Conservation (phyloP, 2,329 filamentous ascomycete genomes). For the Anthostomella pinea region DNA sequence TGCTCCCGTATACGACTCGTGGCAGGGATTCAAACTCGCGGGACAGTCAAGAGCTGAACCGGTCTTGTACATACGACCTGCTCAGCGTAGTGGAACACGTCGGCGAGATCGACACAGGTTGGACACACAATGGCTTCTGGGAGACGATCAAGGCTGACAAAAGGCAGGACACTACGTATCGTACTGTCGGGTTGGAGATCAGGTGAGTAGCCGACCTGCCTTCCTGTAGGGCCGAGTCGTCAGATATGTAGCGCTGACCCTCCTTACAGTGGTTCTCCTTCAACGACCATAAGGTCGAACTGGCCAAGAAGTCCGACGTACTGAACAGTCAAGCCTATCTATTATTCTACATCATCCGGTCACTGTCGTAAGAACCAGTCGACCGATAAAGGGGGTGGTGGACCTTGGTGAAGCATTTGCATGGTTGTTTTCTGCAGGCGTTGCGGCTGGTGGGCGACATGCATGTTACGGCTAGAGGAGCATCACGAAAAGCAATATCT, state of each 20-base stretch:
- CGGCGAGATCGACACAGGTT: constrained; percentile 81
- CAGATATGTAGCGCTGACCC: too few species aligned
- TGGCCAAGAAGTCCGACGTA: constrained; percentile 81
- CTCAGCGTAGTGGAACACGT: constrained; percentile 90
- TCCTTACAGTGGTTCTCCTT: constrained; percentile 97
- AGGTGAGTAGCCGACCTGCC: constrained; percentile 51
- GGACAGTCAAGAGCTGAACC: constrained; percentile 53
- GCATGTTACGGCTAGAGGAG: constrained; percentile 19
- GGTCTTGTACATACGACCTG: constrained; percentile 79
- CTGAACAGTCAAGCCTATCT: constrained; percentile 84
- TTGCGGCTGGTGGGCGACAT: constrained; percentile 8
- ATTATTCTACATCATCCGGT: constrained; percentile 78
- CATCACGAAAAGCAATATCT: constrained; percentile 17
- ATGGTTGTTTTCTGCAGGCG: constrained; percentile 18
- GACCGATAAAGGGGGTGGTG: background rate
- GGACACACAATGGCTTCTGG: constrained; percentile 4
- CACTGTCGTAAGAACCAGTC: constrained; percentile 29
- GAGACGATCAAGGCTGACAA: background rate
- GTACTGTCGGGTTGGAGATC: constrained; percentile 79
- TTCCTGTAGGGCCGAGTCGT: too few species aligned
- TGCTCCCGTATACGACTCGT: constrained; percentile 82
- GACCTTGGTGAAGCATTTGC: constrained; percentile 23
- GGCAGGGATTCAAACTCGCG: constrained; percentile 50
- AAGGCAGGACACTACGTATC: constrained; percentile 72
- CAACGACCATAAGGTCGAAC: constrained; percentile 88